Conservation (phyloP, 73 alveolate species). For the Paramecium biaurelia region DNA sequence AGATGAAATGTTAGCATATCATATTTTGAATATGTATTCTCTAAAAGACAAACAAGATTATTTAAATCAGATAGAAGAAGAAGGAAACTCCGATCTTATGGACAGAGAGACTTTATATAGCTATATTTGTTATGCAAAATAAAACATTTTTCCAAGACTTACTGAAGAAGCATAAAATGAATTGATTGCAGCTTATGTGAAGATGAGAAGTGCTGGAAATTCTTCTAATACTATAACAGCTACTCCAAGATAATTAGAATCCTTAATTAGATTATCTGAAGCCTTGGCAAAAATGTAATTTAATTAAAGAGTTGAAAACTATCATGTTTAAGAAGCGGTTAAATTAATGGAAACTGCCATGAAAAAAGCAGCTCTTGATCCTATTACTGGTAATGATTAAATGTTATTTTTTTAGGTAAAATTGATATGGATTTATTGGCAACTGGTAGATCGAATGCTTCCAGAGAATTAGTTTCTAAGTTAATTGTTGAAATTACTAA, state of each 20-base stretch:
- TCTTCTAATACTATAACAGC: conserved; percentile 96
- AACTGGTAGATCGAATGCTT: conserved; percentile 61
- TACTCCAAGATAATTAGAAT: conserved; percentile 97
- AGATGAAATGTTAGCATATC: conserved; percentile 95
- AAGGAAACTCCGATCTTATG: conserved; percentile 61
- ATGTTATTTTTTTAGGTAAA: neutral
- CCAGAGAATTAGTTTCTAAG: neutral
- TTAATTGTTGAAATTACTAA: neutral
- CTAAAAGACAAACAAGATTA: conserved; percentile 44
- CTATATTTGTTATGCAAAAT: conserved; percentile 86
- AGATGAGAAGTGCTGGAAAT: conserved; percentile 87
- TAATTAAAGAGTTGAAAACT: neutral
- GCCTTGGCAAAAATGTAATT: conserved; percentile 75
- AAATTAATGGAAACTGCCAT: conserved; percentile 58
- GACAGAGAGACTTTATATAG: conserved; percentile 78
- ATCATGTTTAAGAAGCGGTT: conserved; percentile 58
- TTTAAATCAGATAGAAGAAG: conserved; percentile 53
- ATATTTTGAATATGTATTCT: conserved; percentile 86
- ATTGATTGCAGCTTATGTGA: conserved; percentile 79
- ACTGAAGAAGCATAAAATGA: conserved; percentile 79
- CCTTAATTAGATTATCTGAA: conserved; percentile 95
- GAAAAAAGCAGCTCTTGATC: conserved; percentile 62
- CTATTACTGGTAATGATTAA: conserved; percentile 40
- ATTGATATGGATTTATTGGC: conserved; percentile 64
- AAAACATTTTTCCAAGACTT: conserved; percentile 78